Percentiles rank a stretch among this genome's conserved stretches.
These are phyloP conservation scores for Herpetospermum pedunculosum DNA, from an alignment of 306 rosid species.

Conservation along the genomic window DNA sequence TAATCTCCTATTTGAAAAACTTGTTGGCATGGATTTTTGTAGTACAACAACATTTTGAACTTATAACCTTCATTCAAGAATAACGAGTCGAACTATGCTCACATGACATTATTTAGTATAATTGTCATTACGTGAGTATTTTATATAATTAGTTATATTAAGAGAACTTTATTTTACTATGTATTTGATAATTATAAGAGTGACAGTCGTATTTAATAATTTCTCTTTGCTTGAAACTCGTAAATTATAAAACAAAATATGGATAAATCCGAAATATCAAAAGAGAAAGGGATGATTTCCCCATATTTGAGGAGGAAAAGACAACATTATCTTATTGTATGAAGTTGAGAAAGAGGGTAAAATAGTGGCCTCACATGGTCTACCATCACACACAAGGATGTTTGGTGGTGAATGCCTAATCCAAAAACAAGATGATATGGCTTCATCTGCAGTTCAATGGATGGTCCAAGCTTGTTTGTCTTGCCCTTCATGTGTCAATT, in stretches of 20 bases:
- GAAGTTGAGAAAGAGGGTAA: neutral
- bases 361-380: neutral
- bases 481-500: neutral
- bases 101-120: no score
- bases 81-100: no score
- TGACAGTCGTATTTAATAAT: neutral
- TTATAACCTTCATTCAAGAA: no score
- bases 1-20: neutral
- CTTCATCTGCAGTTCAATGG: neutral
- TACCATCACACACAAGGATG: neutral
- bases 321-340: neutral
- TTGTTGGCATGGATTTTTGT: no score
- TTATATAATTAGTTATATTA: neutral
- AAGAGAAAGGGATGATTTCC: neutral
- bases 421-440: neutral
- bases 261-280: neutral
- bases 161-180: no score
- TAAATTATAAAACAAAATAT: neutral
- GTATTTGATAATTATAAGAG: neutral
- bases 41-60: no score
- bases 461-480: neutral
- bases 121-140: neutral
- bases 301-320: neutral
- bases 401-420: constrained; percentile 1
- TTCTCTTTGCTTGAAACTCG: neutral